These are phyloP conservation scores for Ambrosia hybrid DNA, from an alignment of 140 eudicot species.

Conservation along the genomic window DNA sequence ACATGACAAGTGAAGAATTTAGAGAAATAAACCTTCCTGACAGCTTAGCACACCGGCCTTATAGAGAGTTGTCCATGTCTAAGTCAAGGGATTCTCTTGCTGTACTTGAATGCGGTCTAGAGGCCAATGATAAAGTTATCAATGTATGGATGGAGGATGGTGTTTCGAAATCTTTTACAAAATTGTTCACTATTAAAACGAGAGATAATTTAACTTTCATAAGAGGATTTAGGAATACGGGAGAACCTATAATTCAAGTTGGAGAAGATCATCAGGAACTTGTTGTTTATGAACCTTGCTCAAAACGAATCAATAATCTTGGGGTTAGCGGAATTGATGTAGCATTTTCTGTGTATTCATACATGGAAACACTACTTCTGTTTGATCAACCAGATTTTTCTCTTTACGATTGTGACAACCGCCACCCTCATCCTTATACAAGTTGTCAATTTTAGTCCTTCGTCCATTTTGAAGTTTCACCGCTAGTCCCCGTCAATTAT, in stretches of 20 bases:
- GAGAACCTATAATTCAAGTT: neutral
- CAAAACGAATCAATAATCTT: too few relatives aligned
- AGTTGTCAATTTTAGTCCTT: too few relatives aligned
- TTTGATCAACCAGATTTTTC: neutral
- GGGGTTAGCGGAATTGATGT: neutral
- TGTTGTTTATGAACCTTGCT: too few relatives aligned
- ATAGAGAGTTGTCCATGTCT: neutral
- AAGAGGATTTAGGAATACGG: neutral
- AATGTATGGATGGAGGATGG: neutral
- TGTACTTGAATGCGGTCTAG: neutral
- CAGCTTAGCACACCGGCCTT: neutral
- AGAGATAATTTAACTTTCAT: neutral
- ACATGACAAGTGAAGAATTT: neutral
- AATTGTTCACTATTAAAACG: neutral
- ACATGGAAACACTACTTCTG: conserved; percentile 6
- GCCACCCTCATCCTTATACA: too few relatives aligned
- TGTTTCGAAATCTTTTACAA: neutral
- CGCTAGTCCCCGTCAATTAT: too few relatives aligned
- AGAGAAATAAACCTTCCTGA: neutral
- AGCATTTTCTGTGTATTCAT: neutral
- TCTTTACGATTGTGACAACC: too few relatives aligned
- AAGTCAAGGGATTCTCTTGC: neutral
- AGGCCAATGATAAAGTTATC: neutral
- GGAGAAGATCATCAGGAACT: neutral
- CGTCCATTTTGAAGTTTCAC: too few relatives aligned